A percentile compares a stretch with the other conserved stretches of the same genome.
Conservation (phyloP, 2,329 filamentous ascomycete genomes). For the Pseudogymnoascus sp. region DNA sequence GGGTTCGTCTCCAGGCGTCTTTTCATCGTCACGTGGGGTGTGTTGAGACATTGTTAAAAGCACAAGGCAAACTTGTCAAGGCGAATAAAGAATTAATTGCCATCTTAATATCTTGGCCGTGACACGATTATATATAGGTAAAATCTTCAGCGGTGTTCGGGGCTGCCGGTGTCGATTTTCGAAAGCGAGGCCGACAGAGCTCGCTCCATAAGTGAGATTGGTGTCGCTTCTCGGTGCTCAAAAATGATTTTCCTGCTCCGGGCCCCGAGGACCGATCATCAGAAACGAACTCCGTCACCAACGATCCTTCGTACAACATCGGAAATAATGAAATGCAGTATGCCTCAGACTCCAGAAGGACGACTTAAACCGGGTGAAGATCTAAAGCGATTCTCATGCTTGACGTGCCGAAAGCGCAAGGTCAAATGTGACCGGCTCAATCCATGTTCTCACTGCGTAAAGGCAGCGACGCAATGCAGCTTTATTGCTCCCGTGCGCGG, state of each 20-base stretch:
- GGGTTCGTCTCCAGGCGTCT: slow-evolving; percentile 9
- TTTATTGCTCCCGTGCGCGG: slow-evolving; percentile 25
- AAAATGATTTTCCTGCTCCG: slow-evolving; percentile 17
- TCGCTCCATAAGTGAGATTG: background rate
- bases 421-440: slow-evolving; percentile 35
- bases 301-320: background rate
- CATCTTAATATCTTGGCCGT: background rate
- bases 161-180: background rate
- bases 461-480: slow-evolving; percentile 30
- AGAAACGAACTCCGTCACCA: background rate
- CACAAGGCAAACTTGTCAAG: slow-evolving; percentile 1
- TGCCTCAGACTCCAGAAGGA: background rate
- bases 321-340: background rate
- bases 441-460: slow-evolving; percentile 39
- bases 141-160: background rate
- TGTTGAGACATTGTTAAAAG: slow-evolving; percentile 8
- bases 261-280: slow-evolving; percentile 14
- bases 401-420: slow-evolving; percentile 33
- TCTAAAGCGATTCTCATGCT: slow-evolving; percentile 23
- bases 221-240: slow-evolving; percentile 17
- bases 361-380: slow-evolving; percentile 4
- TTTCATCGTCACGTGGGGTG: slow-evolving; percentile 11
- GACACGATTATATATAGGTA: background rate
- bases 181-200: background rate
- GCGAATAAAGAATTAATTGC: background rate